Conservation (phyloP, 192 early-diverging fungal species). For the Backusella luteola region DNA sequence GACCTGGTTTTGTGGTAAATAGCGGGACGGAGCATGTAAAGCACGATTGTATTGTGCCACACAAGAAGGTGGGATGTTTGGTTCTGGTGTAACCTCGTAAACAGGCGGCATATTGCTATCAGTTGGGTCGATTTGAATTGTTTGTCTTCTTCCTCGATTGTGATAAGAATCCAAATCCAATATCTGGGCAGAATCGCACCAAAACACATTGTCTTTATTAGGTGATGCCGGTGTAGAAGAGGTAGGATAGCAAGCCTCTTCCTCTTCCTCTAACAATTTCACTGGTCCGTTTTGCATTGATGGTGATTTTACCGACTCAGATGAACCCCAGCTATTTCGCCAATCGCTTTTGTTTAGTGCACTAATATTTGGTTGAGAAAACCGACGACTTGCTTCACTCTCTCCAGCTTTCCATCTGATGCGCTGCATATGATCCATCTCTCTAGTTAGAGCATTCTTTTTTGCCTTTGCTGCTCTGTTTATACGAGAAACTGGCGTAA, state of each 20-base stretch:
- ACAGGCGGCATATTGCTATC: background rate
- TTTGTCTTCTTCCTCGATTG: background rate
- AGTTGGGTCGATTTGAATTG: background rate
- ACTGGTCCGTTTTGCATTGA: background rate
- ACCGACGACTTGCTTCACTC: background rate
- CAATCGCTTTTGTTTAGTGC: background rate
- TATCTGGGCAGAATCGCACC: background rate
- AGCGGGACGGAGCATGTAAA: slow-evolving; percentile 53
- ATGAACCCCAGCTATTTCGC: background rate
- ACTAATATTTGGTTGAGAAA: slow-evolving; percentile 10
- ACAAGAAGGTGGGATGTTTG: background rate
- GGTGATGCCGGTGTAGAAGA: background rate
- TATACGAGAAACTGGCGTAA: slow-evolving; percentile 17
- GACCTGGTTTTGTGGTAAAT: slow-evolving; percentile 58
- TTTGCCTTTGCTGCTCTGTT: slow-evolving; percentile 12
- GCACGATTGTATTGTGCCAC: slow-evolving; percentile 13
- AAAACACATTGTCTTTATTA: background rate
- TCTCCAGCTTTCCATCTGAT: slow-evolving; percentile 2
- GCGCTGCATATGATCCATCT: slow-evolving; percentile 30
- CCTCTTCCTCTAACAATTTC: background rate
- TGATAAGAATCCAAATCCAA: background rate
- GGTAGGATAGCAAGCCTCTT: background rate
- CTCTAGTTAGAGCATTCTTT: slow-evolving; percentile 9
- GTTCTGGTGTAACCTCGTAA: background rate
- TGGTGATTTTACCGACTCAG: background rate